Conservation (phyloP, 192 early-diverging fungal genomes). For the Coemansia sp. region DNA sequence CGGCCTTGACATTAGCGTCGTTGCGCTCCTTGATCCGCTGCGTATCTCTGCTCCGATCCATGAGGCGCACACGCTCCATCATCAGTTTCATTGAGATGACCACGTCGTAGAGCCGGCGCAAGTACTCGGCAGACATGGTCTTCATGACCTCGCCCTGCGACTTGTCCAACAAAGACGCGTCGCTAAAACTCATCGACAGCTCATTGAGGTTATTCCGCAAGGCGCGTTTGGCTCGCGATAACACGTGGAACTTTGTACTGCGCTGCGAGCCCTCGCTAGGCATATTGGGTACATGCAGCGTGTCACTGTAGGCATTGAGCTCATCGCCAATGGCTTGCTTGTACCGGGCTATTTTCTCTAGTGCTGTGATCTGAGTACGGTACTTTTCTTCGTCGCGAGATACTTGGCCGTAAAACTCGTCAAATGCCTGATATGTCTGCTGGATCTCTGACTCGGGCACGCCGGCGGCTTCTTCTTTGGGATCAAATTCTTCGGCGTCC, state of each 20-base stretch:
- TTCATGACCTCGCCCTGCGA: conserved; percentile 58
- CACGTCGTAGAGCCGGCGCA: conserved; percentile 53
- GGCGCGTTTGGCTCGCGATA: conserved; percentile 40
- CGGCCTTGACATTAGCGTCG: conserved; percentile 31
- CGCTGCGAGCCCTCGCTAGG: conserved; percentile 40
- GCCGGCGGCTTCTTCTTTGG: conserved; percentile 34
- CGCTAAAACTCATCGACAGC: conserved; percentile 54
- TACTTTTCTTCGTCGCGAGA: conserved; percentile 54
- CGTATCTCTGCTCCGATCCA: conserved; percentile 43
- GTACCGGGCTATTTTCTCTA: conserved; percentile 56
- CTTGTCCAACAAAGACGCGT: conserved; percentile 50
- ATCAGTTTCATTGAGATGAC: conserved; percentile 58
- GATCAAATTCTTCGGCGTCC: conserved; percentile 53
- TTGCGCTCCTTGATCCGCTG: conserved; percentile 48
- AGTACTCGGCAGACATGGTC: conserved; percentile 54
- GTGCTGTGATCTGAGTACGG: conserved; percentile 50
- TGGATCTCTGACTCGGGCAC: conserved; percentile 41
- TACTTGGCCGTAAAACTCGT: conserved; percentile 48
- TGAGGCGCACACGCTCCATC: conserved; percentile 55
- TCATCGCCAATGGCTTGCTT: conserved; percentile 58
- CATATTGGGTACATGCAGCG: conserved; percentile 37
- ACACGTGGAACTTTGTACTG: conserved; percentile 38
- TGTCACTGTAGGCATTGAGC: conserved; percentile 49
- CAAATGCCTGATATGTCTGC: conserved; percentile 45
- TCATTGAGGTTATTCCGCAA: conserved; percentile 49